Percentiles rank a stretch among this genome's conserved stretches.
Conservation (phyloP, 2,329 filamentous ascomycete genomes). For the Biscogniauxia sp. region DNA sequence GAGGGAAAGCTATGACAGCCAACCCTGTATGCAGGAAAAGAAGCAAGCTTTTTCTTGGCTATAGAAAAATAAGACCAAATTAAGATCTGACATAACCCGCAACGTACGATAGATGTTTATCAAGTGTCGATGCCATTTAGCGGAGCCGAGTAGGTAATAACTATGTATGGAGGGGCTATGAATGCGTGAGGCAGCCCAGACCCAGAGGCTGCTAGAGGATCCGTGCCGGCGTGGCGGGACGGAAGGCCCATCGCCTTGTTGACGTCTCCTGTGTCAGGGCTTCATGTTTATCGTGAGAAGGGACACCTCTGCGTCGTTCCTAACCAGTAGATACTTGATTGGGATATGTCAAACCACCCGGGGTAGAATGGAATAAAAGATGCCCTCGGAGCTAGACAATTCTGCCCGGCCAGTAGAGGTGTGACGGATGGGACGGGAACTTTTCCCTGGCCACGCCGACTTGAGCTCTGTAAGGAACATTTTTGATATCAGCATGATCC, state of each 20-base stretch:
- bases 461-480: background rate
- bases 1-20: background rate
- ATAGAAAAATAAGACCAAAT: background rate
- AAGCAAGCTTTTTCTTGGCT: background rate
- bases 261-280: background rate
- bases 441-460: background rate
- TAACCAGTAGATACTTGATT: background rate
- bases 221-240: background rate
- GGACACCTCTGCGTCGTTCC: background rate
- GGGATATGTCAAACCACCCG: background rate
- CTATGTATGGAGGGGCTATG: background rate
- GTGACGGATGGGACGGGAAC: background rate
- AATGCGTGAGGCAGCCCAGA: background rate
- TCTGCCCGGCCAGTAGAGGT: background rate
- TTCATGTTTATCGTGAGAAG: background rate
- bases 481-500: background rate
- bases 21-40: background rate
- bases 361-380: background rate
- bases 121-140: too few species aligned
- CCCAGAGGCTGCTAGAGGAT: background rate
- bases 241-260: background rate
- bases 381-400: background rate
- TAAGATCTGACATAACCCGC: background rate
- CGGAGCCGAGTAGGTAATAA: background rate
- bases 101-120: background rate